Evolutionary conservation across 2,329 filamentous ascomycete genomes (phyloP).

Genomic region (Cladophialophora bantiana): DNA sequence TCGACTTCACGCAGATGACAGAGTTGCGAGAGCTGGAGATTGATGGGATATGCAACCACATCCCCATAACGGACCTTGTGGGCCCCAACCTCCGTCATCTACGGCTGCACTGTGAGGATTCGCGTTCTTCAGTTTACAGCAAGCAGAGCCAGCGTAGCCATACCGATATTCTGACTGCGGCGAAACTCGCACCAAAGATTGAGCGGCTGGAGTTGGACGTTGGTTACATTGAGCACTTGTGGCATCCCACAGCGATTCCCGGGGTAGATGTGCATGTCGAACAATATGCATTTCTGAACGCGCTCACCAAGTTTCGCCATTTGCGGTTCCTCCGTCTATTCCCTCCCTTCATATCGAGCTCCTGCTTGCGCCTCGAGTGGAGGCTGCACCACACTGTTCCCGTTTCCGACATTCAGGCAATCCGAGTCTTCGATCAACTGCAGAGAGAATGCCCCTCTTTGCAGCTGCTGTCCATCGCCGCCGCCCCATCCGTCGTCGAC

Average conservation of each 20-base stretch:
- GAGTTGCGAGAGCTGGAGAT: slow-evolving; percentile 37
- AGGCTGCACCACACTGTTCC: slow-evolving; percentile 24
- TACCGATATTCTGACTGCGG: slow-evolving; percentile 32
- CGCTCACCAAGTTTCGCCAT: slow-evolving; percentile 36
- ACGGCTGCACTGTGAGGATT: slow-evolving; percentile 32
- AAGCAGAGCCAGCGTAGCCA: slow-evolving; percentile 32
- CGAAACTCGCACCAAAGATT: slow-evolving; percentile 33
- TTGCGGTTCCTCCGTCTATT: slow-evolving; percentile 39
- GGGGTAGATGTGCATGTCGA: slow-evolving; percentile 41
- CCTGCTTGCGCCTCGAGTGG: slow-evolving; percentile 13
- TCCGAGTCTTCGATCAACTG: slow-evolving; percentile 40
- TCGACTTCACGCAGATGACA: slow-evolving; percentile 29
- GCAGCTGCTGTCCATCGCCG: slow-evolving; percentile 35
- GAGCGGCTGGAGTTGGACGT: slow-evolving; percentile 39
- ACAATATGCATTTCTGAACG: slow-evolving; percentile 37
- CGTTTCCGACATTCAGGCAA: slow-evolving; percentile 37
- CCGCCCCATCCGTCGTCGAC: slow-evolving; percentile 26
- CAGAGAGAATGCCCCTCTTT: slow-evolving; percentile 32
- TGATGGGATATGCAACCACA: slow-evolving; percentile 38
- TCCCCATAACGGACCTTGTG: slow-evolving; percentile 35
- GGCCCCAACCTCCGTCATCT: slow-evolving; percentile 28
- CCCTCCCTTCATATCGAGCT: slow-evolving; percentile 36
- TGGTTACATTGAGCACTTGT: slow-evolving; percentile 38
- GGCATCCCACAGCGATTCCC: slow-evolving; percentile 40
- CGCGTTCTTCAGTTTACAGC: slow-evolving; percentile 24